These are phyloP conservation scores for Pythium apleroticum DNA, from an alignment of 352 stramenopile species.

Conservation along the genomic window DNA sequence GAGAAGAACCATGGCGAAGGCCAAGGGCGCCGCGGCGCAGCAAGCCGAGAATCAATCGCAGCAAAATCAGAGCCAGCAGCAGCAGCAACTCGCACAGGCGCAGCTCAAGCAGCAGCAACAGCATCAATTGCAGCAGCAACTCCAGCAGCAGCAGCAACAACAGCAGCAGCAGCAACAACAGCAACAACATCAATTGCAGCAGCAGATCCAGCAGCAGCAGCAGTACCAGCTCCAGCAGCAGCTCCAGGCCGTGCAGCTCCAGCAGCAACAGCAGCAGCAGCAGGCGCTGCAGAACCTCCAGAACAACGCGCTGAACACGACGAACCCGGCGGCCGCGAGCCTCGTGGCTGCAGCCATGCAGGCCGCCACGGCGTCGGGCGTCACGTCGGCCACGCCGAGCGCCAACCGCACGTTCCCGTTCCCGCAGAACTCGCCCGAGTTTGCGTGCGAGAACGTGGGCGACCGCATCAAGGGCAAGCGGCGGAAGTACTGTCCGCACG, in stretches of 20 bases:
- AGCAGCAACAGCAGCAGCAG: constrained; percentile 25
- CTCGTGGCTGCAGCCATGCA: constrained; percentile 37
- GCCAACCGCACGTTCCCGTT: constrained; percentile 47
- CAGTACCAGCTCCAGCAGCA: constrained; percentile 37
- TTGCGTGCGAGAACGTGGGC: constrained; percentile 80
- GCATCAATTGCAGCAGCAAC: constrained; percentile 32
- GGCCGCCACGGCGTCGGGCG: constrained; percentile 14
- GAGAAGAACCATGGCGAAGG: constrained; percentile 3
- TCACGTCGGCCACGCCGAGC: constrained; percentile 8
- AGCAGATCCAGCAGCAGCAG: constrained; percentile 35
- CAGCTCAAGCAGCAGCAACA: constrained; percentile 32
- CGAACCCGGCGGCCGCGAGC: constrained; percentile 11
- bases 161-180: constrained; percentile 35
- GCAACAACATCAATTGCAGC: constrained; percentile 10
- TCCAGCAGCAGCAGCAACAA: constrained; percentile 32
- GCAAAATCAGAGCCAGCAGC: constrained; percentile 25
- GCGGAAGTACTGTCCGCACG: constrained; percentile 80
- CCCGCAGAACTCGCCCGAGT: constrained; percentile 70
- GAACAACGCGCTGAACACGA: constrained; percentile 16
- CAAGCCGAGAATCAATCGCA: constrained; percentile 5
- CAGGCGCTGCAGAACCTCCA: constrained; percentile 25
- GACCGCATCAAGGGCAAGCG: constrained; percentile 84
- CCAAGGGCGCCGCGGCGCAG: constrained; percentile 3
- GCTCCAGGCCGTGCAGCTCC: constrained; percentile 23
- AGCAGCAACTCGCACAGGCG: constrained; percentile 22